These are phyloP conservation scores for Cynanchum wilfordii DNA, from an alignment of 257 asterid species.

Conservation along the genomic window DNA sequence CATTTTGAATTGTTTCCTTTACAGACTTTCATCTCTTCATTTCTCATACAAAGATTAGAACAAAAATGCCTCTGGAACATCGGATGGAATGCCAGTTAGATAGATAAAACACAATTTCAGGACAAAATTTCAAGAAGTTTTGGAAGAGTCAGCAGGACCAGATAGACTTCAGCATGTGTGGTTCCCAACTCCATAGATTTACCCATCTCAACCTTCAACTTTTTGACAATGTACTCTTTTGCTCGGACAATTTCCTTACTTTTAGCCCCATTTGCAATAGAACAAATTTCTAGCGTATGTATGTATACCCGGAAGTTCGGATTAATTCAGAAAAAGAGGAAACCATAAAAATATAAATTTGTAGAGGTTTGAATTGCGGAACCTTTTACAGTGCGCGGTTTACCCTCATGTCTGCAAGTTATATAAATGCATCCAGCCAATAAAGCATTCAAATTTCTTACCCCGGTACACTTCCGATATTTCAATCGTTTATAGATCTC, in stretches of 20 bases:
- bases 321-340: constrained; percentile 27
- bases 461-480: constrained; percentile 85
- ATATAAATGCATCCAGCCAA: constrained; percentile 89
- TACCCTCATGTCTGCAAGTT: too few species aligned
- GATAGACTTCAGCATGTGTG: constrained; percentile 80
- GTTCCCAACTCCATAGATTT: constrained; percentile 88
- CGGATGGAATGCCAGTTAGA: constrained; percentile 9
- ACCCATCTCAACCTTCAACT: constrained; percentile 88
- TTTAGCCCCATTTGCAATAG: constrained; percentile 79
- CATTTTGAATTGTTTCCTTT: constrained; percentile 77
- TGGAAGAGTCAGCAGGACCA: constrained; percentile 36
- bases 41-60: constrained; percentile 83
- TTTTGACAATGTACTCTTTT: constrained; percentile 77
- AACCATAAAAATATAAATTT: neutral
- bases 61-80: constrained; percentile 76
- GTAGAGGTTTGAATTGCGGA: constrained; percentile 22
- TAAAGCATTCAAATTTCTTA: constrained; percentile 77
- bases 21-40: constrained; percentile 81
- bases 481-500: constrained; percentile 80
- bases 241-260: constrained; percentile 91
- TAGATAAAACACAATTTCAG: neutral
- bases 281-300: constrained; percentile 81
- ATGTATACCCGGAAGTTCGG: constrained; percentile 46
- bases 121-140: neutral
- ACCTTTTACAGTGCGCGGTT: too few species aligned